These are phyloP conservation scores for Coffea humblotiana DNA, from an alignment of 305 asterid genomes.

Conservation along the genomic window DNA sequence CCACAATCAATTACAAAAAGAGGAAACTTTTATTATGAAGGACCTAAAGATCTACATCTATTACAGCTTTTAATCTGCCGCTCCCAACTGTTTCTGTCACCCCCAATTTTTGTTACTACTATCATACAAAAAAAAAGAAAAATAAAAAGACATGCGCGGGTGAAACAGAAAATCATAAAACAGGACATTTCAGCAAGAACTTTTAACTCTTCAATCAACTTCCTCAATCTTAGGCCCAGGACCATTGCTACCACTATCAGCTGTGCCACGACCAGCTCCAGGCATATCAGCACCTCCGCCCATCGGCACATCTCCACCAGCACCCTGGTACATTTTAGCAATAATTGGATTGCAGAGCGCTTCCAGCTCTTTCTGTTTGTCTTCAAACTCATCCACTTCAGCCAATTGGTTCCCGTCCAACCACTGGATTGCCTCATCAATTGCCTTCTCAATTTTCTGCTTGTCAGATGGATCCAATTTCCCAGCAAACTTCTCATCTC, in stretches of 20 bases:
- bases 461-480: constrained; percentile 42
- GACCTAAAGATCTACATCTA: constrained; percentile 6
- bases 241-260: constrained; percentile 18
- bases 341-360: constrained; percentile 49
- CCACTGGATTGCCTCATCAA: constrained; percentile 51
- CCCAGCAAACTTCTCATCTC: constrained; percentile 43
- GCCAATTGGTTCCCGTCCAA: constrained; percentile 58
- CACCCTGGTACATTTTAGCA: constrained; percentile 50
- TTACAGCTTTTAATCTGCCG: neutral
- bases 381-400: constrained; percentile 61
- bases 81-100: neutral
- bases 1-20: neutral
- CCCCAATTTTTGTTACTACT: neutral
- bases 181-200: neutral
- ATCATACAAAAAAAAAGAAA: neutral
- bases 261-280: constrained; percentile 30
- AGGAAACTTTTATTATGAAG: neutral
- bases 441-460: constrained; percentile 49
- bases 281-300: constrained; percentile 38
- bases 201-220: constrained; percentile 38
- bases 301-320: constrained; percentile 45
- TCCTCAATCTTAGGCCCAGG: constrained; percentile 62
- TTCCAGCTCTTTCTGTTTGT: constrained; percentile 55
- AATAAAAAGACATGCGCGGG: neutral
- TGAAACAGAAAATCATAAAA: neutral